Percentiles rank a stretch among this genome's conserved stretches.
Conservation (phyloP, 805 yeast genomes). For the Hagleromyces aurorensis region DNA sequence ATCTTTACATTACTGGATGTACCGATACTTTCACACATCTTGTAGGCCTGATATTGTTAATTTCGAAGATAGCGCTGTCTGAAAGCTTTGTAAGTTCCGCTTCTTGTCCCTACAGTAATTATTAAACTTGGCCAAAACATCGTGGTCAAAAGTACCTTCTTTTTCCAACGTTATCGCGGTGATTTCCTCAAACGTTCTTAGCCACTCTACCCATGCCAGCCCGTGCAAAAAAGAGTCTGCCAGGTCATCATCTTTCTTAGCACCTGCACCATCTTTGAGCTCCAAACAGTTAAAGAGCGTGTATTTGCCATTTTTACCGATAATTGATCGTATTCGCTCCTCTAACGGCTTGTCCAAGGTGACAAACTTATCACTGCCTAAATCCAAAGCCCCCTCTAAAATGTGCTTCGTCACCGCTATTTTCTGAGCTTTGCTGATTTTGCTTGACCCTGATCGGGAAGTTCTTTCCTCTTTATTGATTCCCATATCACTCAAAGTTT, state of each 20-base stretch:
- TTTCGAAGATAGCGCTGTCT: slow-evolving; percentile 3
- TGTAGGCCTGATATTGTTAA: slow-evolving; percentile 3
- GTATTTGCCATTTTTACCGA: slow-evolving; percentile 4
- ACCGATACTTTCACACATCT: slow-evolving; percentile 1
- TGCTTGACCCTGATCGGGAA: no score
- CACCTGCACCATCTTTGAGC: slow-evolving; percentile 13
- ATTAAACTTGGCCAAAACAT: slow-evolving; percentile 7
- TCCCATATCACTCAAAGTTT: background rate
- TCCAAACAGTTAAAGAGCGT: slow-evolving; percentile 8
- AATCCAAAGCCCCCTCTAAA: slow-evolving; percentile 5
- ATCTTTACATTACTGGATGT: no score
- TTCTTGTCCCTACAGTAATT: slow-evolving; percentile 7
- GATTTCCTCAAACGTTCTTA: slow-evolving; percentile 18
- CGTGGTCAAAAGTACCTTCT: slow-evolving; percentile 6
- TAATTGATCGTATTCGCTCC: slow-evolving; percentile 2
- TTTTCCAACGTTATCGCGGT: slow-evolving; percentile 6
- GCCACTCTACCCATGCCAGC: slow-evolving; percentile 41
- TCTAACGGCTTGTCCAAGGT: slow-evolving; percentile 7
- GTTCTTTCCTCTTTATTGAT: background rate
- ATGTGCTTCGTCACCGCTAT: slow-evolving; percentile 6
- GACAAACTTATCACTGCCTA: slow-evolving; percentile 1
- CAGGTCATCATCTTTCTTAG: slow-evolving; percentile 53
- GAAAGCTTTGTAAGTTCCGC: slow-evolving; percentile 3
- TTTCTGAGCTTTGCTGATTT: slow-evolving; percentile 5
- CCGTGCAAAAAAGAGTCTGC: slow-evolving; percentile 62